Evolutionary conservation across 2,329 filamentous ascomycete species (phyloP), one percentile per base, ranked within the genome.

Genomic region (Diaporthe australafricana): DNA sequence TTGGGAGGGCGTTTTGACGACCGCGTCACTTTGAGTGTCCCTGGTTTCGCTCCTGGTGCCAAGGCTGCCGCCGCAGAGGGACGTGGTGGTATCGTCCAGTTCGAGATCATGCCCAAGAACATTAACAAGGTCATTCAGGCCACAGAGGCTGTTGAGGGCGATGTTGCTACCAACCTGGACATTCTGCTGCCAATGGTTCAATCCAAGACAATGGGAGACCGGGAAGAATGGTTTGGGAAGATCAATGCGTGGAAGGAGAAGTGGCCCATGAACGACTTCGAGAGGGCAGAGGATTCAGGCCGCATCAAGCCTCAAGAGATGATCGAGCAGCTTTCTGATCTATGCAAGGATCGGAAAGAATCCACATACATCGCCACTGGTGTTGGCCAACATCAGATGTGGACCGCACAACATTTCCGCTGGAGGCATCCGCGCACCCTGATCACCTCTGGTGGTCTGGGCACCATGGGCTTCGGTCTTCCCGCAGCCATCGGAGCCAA

Each of bases 61-160:
- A 96, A 93, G 84, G 90, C 91, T 17, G 96, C 96, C 0, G 96
- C 94, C 5, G 87, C 89, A 14, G 94, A 98, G 84, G 91, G 91
- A 68, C 93, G 95, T 74, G 96, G 96, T 78, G 96, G 96, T 79
- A 98, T 99, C 78, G 90, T 98, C 20, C 96, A 99, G 83, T 98
- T 98, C 79, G 96, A 98, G 81, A 96, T 99, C 78, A 93, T 98
- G 92, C 96, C 96, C 78, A 99, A 99, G 91, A 98, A 99, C 87
- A 98, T 98, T 86, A 98, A 98, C 91, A 99, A 98, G 89, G 95
- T 98, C 52, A 93, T 99, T 17, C 94, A 98, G 84, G 95, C 96
- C 9, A 98, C 94, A 52, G 95, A 98, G 84, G 96, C 96, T 56
- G 92, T 98, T 22, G 96, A 98, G 84, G 96, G 96, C 72, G 96